Conservation (phyloP, 768 basidiomycete species). For the Naganishia vishniacii region DNA sequence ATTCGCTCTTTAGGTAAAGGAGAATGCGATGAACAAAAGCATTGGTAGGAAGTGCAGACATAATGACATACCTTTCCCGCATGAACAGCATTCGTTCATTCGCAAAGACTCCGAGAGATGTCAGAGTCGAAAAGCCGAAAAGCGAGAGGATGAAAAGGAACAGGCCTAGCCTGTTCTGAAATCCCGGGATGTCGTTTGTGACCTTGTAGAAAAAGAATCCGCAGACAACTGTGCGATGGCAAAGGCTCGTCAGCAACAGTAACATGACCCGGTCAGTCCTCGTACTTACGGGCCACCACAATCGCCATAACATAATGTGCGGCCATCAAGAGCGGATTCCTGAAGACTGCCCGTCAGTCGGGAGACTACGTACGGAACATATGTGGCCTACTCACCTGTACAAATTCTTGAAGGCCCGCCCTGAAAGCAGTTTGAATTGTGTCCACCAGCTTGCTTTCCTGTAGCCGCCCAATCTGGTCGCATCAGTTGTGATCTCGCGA, state of each 20-base stretch:
- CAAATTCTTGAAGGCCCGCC: slow-evolving; percentile 94
- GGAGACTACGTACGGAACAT: neutral
- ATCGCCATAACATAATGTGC: slow-evolving; percentile 86
- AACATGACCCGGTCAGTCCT: neutral
- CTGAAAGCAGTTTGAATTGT: slow-evolving; percentile 90
- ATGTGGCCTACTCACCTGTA: slow-evolving; percentile 56
- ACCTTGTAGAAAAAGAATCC: slow-evolving; percentile 89
- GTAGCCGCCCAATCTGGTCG: slow-evolving; percentile 49
- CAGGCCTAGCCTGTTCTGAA: slow-evolving; percentile 73
- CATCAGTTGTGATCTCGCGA: slow-evolving; percentile 67
- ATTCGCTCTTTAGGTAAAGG: slow-evolving; percentile 63
- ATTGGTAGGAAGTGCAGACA: too few relatives aligned
- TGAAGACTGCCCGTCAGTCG: neutral
- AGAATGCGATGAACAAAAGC: slow-evolving; percentile 1
- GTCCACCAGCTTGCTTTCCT: slow-evolving; percentile 77
- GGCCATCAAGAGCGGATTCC: slow-evolving; percentile 78
- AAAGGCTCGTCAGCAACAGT: neutral
- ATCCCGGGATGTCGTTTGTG: slow-evolving; percentile 88
- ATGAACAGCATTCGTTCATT: slow-evolving; percentile 95
- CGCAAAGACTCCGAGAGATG: slow-evolving; percentile 86
- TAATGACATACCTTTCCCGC: slow-evolving; percentile 91
- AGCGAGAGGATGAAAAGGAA: slow-evolving; percentile 97
- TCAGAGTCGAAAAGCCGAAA: slow-evolving; percentile 94
- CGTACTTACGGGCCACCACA: slow-evolving; percentile 67
- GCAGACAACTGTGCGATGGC: slow-evolving; percentile 63